Evolutionary conservation across 345 rosid species (phyloP).

Genomic region (Gossypium bickii): DNA sequence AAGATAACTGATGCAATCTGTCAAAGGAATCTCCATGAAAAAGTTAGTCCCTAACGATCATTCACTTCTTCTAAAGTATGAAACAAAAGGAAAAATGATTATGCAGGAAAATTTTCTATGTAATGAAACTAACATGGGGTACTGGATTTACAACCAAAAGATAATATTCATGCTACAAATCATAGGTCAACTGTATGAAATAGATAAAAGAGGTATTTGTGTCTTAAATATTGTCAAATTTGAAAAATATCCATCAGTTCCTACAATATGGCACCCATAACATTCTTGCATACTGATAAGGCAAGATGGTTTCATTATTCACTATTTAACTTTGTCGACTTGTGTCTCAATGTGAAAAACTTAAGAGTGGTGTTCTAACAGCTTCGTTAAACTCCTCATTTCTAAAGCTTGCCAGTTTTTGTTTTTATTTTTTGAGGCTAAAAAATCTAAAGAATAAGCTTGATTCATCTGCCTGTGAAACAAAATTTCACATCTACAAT

Average conservation of each 20-base stretch:
- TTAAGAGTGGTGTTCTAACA: not conserved
- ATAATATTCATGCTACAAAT: not conserved
- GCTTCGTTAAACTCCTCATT: not conserved
- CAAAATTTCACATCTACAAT: not conserved
- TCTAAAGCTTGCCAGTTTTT: not conserved
- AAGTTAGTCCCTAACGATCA: not conserved
- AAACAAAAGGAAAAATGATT: not conserved
- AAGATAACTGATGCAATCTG: not conserved
- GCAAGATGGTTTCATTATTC: not conserved
- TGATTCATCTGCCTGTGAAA: not conserved
- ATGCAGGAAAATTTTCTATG: not conserved
- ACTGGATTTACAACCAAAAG: not conserved
- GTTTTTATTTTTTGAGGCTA: not conserved
- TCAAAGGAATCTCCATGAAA: not conserved
- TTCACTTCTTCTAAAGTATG: not conserved
- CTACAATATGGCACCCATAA: not conserved
- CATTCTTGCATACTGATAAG: not conserved
- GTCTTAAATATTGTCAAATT: not conserved
- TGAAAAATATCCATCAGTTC: not conserved
- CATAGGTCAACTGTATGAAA: not conserved
- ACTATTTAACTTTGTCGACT: not conserved
- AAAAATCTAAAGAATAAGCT: not conserved
- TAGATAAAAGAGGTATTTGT: not conserved
- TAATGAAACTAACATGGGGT: not conserved
- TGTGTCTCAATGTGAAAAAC: not conserved